phyloP scores from a whole-genome alignment of 169 alveolate species.

The Plasmodium sp. region DNA sequence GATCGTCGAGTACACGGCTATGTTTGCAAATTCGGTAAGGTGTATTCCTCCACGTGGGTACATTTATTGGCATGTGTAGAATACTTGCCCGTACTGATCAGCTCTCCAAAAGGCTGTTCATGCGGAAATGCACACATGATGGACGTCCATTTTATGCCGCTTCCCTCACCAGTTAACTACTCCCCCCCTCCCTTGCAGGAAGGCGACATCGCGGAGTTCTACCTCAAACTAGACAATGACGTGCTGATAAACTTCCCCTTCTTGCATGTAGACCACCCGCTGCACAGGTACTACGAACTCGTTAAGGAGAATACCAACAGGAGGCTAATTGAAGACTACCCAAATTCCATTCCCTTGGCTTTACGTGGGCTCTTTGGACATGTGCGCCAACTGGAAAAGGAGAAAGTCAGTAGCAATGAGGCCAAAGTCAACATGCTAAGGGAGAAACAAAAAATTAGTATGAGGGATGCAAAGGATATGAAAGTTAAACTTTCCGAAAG shows the following conservation, averaged over 20 bases:
- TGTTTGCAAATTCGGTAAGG: constrained; percentile 48
- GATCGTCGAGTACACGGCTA: constrained; percentile 42
- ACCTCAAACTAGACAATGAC: constrained; percentile 42
- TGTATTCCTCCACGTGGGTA: neutral
- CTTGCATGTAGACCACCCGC: constrained; percentile 61
- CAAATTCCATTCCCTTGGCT: constrained; percentile 14
- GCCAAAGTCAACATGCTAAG: constrained; percentile 22
- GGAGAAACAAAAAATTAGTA: constrained; percentile 35
- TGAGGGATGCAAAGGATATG: constrained; percentile 25
- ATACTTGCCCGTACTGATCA: neutral
- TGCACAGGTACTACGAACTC: constrained; percentile 32
- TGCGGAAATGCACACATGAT: neutral
- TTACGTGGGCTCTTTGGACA: constrained; percentile 7
- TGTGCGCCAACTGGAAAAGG: constrained; percentile 30
- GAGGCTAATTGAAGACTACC: constrained; percentile 1
- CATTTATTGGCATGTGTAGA: neutral
- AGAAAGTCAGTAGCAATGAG: constrained; percentile 30
- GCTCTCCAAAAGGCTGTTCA: neutral
- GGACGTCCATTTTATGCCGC: neutral
- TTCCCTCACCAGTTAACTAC: neutral
- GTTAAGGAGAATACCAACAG: constrained; percentile 26
- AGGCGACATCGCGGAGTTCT: constrained; percentile 57
- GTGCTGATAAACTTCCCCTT: constrained; percentile 55
- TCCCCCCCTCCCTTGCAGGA: constrained; percentile 1
- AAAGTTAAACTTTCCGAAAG: neutral